Evolutionary conservation across 495 filamentous ascomycete genomes (phyloP), one percentile per base, ranked within the genome.

Genomic region (Penicillium turbatum): DNA sequence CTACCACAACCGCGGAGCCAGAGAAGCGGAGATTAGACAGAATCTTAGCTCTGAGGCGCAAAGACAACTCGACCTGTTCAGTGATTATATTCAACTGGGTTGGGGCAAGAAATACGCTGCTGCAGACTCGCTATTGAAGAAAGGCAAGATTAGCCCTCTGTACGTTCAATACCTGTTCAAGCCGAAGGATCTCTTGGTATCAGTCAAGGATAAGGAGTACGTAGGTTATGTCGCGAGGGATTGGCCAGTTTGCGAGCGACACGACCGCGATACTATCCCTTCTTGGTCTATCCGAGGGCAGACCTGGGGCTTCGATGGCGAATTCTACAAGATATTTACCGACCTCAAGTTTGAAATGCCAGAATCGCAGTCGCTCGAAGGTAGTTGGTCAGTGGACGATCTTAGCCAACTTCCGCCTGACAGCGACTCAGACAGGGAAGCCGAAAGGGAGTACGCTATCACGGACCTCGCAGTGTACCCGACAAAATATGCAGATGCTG

Each of bases 111-210:
- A 59, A 17, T 64, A 62, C 39, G 26, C 50, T 17, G 32, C 46
- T 11, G 61, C 48, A 8, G 60, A 62, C 17, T 17, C 32, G n/a
- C 45, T 70, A 15, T 57, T 68, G 7, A 34, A 61, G 1, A 45
- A 57, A n/a, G 46, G 57, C 13, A 51, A 50, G 8, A 59, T 70
- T 8, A 61, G 65, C 15, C 48, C 62, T 2, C 34, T 55, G 13
- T 63, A 59, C 51, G 29, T 70, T 9, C 24, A 56, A 15, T 63
- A 63, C 37, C 41, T 65, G 12, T 60, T 65, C 39, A 57, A 57
- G 27, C 51, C 55, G 13, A 56, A 52, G 2, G 55, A 65, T 17
- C 26, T 62, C 31, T 17, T 65, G 32, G 37, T 65, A 11, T 50
- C 34, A 2, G n/a, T 16, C 15, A 12, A 30, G n/a, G 16, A 54